phyloP scores from a whole-genome alignment of 2,329 filamentous ascomycete genomes.

The Alternaria infectoria region DNA sequence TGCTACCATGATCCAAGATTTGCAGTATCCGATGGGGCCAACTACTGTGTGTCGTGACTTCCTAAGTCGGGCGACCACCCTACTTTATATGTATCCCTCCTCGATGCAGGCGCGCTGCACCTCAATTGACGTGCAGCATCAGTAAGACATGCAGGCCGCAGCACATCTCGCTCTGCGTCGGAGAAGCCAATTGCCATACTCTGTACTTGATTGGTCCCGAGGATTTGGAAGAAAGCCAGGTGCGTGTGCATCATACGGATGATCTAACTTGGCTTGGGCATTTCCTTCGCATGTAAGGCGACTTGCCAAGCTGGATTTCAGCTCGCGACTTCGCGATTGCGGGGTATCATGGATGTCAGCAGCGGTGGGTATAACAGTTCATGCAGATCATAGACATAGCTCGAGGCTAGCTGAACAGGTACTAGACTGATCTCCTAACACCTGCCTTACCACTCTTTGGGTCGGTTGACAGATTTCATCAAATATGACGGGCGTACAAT shows the following conservation, averaged over 20 bases:
- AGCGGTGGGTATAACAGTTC: background rate
- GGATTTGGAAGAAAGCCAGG: background rate
- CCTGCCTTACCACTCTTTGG: background rate
- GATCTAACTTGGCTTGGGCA: background rate
- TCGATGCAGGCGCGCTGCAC: background rate
- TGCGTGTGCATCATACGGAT: background rate
- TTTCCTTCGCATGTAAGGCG: background rate
- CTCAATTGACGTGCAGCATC: background rate
- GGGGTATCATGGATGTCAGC: background rate
- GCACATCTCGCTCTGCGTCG: background rate
- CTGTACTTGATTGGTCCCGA: background rate
- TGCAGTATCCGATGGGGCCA: background rate
- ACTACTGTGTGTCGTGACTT: background rate
- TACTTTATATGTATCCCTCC: background rate
- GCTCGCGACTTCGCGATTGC: background rate
- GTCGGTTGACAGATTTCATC: background rate
- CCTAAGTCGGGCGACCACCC: background rate
- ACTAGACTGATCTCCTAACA: background rate
- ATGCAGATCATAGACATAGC: background rate
- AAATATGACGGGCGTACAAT: background rate
- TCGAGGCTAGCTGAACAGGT: background rate
- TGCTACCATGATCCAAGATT: slow-evolving; percentile 15
- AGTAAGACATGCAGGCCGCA: background rate
- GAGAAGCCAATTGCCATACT: background rate
- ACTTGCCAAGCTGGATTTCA: background rate